Percentiles rank a stretch among this genome's conserved stretches.
Conservation (phyloP, 2,329 filamentous ascomycete genomes). For the Eutypa lata region DNA sequence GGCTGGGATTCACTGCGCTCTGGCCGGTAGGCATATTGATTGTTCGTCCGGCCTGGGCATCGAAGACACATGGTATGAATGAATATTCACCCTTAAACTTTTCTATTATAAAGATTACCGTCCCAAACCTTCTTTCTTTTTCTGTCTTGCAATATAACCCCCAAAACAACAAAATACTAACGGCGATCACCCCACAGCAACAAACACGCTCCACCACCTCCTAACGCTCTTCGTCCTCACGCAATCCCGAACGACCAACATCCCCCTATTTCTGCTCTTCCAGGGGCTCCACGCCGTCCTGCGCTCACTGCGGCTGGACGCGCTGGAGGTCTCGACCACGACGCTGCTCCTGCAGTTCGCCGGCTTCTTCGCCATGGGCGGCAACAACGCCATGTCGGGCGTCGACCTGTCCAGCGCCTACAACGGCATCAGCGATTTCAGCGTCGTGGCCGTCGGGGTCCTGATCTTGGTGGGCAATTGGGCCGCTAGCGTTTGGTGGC, state of each 20-base stretch:
- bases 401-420: constrained; percentile 93
- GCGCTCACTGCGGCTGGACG: constrained; percentile 42
- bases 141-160: no score
- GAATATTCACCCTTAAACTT: constrained; percentile 7
- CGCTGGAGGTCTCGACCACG: constrained; percentile 63
- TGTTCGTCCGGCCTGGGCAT: constrained; percentile 18
- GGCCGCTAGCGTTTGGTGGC: constrained; percentile 88
- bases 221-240: constrained; percentile 79
- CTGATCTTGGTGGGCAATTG: constrained; percentile 89
- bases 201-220: constrained; percentile 62
- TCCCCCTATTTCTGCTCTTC: constrained; percentile 79
- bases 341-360: constrained; percentile 75
- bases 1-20: constrained; percentile 36
- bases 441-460: constrained; percentile 73
- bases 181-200: constrained; percentile 15
- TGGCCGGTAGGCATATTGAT: constrained; percentile 39
- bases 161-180: neutral
- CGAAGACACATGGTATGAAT: constrained; percentile 23
- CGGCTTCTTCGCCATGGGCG: constrained; percentile 86
- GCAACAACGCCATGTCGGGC: constrained; percentile 93
- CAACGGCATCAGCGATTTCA: constrained; percentile 84
- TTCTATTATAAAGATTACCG: no score
- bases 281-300: constrained; percentile 55
- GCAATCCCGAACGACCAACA: constrained; percentile 80
- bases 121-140: neutral